These are phyloP conservation scores for Eucalyptus cloeziana DNA, from an alignment of 345 rosid species.

Conservation along the genomic window DNA sequence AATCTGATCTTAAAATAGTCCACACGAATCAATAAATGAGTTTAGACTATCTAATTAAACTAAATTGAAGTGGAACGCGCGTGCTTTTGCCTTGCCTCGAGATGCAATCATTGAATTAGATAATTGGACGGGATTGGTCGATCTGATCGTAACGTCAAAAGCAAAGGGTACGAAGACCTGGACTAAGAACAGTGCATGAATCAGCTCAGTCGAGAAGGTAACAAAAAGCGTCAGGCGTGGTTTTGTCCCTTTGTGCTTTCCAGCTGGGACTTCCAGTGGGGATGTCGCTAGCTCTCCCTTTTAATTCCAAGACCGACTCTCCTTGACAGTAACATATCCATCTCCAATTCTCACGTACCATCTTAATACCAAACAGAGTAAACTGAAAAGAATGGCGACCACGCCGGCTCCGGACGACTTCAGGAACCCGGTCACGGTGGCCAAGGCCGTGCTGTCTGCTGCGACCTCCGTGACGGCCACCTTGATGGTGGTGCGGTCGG, in stretches of 20 bases:
- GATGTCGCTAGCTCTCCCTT: neutral
- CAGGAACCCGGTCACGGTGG: neutral
- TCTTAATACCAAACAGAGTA: too few species aligned
- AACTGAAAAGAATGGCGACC: neutral
- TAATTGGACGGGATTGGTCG: neutral
- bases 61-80: neutral
- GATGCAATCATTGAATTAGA: neutral
- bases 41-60: neutral
- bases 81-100: neutral
- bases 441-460: constrained; percentile 28
- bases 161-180: neutral
- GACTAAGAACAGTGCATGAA: neutral
- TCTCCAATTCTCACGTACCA: neutral
- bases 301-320: neutral
- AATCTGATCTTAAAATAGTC: too few species aligned
- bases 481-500: constrained; percentile 22
- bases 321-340: neutral
- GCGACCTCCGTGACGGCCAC: constrained; percentile 50
- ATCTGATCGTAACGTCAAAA: neutral
- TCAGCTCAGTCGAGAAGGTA: neutral
- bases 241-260: neutral
- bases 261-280: neutral
- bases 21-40: too few species aligned
- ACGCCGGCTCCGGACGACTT: neutral
- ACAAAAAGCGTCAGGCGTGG: neutral